A percentile compares a stretch with the other conserved stretches of the same genome.
Evolutionary conservation across 78 protist genomes (phyloP).

Genomic region (Planoprotostelium fungivorum): DNA sequence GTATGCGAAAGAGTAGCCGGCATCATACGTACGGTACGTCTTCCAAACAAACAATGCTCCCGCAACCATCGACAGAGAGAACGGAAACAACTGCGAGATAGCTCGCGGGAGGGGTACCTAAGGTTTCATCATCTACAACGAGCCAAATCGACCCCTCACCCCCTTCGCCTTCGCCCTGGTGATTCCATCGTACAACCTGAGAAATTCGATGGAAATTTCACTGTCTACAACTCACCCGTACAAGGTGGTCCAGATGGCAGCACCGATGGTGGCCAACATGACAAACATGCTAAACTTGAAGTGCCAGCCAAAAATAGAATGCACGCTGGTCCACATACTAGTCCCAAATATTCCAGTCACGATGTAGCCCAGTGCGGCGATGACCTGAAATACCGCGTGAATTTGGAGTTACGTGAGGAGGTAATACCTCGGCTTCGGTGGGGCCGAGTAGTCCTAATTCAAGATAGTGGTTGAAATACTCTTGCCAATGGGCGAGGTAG

Average conservation of each 20-base stretch:
- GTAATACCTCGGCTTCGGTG: conserved; percentile 52
- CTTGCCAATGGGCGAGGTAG: conserved; percentile 54
- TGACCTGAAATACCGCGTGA: not conserved
- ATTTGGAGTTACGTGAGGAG: not conserved
- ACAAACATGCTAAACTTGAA: not conserved
- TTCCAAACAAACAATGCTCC: not conserved
- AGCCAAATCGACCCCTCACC: not conserved
- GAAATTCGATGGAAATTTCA: not conserved
- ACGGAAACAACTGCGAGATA: not conserved
- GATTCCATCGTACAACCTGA: not conserved
- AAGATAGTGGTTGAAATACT: conserved; percentile 39
- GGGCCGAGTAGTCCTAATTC: conserved; percentile 46
- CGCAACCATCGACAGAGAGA: not conserved
- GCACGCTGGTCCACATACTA: not conserved
- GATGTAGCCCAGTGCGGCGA: not conserved
- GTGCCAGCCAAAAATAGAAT: not conserved
- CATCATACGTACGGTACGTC: not conserved
- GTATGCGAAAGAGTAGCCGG: not conserved
- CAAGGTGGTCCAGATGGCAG: not conserved
- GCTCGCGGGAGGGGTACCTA: too few species aligned
- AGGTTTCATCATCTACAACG: too few species aligned
- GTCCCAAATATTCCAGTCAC: not conserved
- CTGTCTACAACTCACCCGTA: not conserved
- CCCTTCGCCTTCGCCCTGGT: not conserved
- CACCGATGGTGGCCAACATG: not conserved